Conservation (phyloP, 2,329 filamentous ascomycete genomes). For the Fusarium begoniae region DNA sequence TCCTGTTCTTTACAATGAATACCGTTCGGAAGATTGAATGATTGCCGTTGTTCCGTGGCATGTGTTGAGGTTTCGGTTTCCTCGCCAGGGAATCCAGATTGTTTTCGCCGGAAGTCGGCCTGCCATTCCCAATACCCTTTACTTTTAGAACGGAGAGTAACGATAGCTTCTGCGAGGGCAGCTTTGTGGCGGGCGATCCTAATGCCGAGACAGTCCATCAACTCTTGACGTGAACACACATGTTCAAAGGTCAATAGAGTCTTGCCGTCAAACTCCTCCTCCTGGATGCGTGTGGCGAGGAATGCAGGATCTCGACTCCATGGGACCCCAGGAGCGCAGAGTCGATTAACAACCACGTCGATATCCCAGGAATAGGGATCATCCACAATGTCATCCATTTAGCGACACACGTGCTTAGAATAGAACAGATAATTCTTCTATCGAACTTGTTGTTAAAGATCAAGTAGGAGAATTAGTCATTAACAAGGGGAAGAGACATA, state of each 20-base stretch:
- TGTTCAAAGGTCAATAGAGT: conserved; percentile 68
- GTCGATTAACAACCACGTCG: conserved; percentile 70
- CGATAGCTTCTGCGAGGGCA: conserved; percentile 66
- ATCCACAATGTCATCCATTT: conserved; percentile 44
- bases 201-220: conserved; percentile 65
- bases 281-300: conserved; percentile 65
- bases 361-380: conserved; percentile 83
- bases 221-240: conserved; percentile 58
- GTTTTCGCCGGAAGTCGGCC: conserved; percentile 32
- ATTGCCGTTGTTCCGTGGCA: background rate
- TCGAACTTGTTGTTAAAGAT: background rate
- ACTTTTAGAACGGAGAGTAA: conserved; percentile 63
- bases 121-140: conserved; percentile 54
- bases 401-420: background rate
- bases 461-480: background rate
- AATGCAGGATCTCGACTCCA: conserved; percentile 59
- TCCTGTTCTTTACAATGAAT: background rate
- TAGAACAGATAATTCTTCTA: conserved; percentile 6
- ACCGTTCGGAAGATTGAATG: background rate
- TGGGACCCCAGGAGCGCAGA: conserved; percentile 65
- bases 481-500: background rate
- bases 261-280: conserved; percentile 73
- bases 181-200: conserved; percentile 65
- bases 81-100: conserved; percentile 22
- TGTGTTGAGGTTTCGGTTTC: background rate